Evolutionary conservation across 2,329 filamentous ascomycete species (phyloP), one percentile per base, ranked within the genome.

Genomic region (Stagonosporopsis chrysanthemi): DNA sequence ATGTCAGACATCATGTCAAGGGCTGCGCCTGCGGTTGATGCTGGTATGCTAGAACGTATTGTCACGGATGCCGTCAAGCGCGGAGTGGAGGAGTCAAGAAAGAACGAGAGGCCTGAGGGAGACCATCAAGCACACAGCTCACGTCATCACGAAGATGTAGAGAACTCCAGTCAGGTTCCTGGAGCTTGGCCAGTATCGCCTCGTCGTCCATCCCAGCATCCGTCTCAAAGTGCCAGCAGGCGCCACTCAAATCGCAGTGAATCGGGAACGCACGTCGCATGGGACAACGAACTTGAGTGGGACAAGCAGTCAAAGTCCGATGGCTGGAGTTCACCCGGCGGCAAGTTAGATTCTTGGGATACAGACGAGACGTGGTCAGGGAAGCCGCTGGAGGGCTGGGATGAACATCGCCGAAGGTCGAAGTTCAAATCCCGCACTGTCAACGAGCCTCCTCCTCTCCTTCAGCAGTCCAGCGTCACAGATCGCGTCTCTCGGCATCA

Each of bases 181-280:
- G 70, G 68, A 6, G 67, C 65, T 24, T 72, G 70, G 70, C 69
- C 66, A 4, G 41, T 44, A 6, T 66, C 68, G 14, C 64, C 65
- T 3, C 56, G 54, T 11, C 31, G 22, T 31, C n/a, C 14, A 14
- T 24, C 36, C 11, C 24, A 40, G 12, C 35, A 33, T 26, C 46
- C 26, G 19, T 45, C 52, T 15, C 41, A 33, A 2, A 47, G 31
- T 15, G 55, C 12, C 4, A 60, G 56, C 49, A 49, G 48, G 9
- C 50, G 36, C 8, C 31, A 22, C n/a, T 48, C 58, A n/a, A 8
- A 43, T 36, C 51, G 24, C 9, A 60, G 50, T 1, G 58, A 31
- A 46, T 39, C 38, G 35, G 52, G 15, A 1, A 57, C 60, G n/a
- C 61, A 39, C 9, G 56, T 62, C 0, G 60, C 52, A 4, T 68